Conservation (phyloP, 139 green algal species). For the Volvox africanus region DNA sequence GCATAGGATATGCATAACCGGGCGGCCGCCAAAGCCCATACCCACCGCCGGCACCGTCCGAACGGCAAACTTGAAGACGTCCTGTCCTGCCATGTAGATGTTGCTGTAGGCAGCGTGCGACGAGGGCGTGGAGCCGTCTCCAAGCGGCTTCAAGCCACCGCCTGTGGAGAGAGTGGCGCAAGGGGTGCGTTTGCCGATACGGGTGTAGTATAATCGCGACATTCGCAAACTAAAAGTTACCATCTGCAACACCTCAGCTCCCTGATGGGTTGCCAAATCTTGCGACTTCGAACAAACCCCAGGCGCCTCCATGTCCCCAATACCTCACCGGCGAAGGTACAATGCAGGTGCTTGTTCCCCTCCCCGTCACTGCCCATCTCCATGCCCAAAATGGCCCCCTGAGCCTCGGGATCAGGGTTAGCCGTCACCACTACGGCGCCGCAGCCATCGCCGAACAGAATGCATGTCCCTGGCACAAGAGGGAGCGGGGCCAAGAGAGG, state of each 20-base stretch:
- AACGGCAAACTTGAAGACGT: conserved; percentile 99
- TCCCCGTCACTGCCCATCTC: conserved; percentile 91
- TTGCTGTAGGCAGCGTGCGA: conserved; percentile 79
- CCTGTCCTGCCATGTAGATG: conserved; percentile 87
- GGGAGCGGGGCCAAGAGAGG: background rate
- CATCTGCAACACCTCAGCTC: too few relatives aligned
- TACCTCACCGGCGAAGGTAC: conserved; percentile 44
- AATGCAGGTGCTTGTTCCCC: conserved; percentile 86
- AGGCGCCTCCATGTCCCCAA: too few relatives aligned
- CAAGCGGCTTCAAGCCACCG: background rate
- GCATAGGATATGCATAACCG: too few relatives aligned
- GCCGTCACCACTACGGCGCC: conserved; percentile 90
- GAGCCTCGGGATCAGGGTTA: conserved; percentile 18
- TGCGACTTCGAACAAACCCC: too few relatives aligned
- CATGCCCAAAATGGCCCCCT: conserved; percentile 63
- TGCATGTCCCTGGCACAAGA: conserved; percentile 93
- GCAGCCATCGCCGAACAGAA: conserved; percentile 97
- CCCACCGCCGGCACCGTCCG: conserved; percentile 87
- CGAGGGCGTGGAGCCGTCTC: background rate
- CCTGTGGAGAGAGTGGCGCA: background rate
- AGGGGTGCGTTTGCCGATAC: background rate
- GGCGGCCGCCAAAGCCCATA: background rate
- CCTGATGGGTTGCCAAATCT: too few relatives aligned
- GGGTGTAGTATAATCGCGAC: too few relatives aligned
- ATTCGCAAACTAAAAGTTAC: too few relatives aligned